Conservation (phyloP, 2,329 filamentous ascomycete species). For the Ophiostoma himal-ulmi region DNA sequence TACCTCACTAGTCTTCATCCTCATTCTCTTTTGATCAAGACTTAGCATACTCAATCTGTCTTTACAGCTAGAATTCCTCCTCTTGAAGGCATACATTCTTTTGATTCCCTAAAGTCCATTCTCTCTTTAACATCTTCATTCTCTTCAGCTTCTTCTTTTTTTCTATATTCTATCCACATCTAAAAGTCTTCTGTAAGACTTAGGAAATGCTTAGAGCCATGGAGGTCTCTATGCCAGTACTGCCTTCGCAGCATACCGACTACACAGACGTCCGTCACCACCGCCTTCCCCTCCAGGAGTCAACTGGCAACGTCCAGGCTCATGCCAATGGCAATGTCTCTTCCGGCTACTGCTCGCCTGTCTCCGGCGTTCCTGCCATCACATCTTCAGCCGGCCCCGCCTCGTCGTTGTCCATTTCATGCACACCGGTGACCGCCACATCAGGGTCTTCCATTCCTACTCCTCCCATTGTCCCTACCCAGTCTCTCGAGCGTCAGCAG, state of each 20-base stretch:
- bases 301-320: conserved; percentile 47
- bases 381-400: conserved; percentile 19
- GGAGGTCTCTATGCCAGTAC: conserved; percentile 42
- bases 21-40: conserved; percentile 10
- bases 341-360: conserved; percentile 40
- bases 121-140: not conserved
- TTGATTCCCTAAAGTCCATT: not conserved
- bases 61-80: not conserved
- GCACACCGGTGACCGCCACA: conserved; percentile 35
- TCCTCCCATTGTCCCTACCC: conserved; percentile 45
- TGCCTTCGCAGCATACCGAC: conserved; percentile 46
- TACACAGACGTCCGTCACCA: conserved; percentile 41
- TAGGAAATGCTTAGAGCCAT: conserved; percentile 30
- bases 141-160: conserved; percentile 5
- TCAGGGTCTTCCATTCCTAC: conserved; percentile 32
- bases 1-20: conserved; percentile 8
- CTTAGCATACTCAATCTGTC: not conserved
- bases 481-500: conserved; percentile 39
- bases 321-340: conserved; percentile 30
- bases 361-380: conserved; percentile 25
- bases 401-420: conserved; percentile 23
- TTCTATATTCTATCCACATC: conserved; percentile 31
- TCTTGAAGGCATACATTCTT: conserved; percentile 8
- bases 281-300: conserved; percentile 47
- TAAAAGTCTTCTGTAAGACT: conserved; percentile 5